Evolutionary conservation across 495 filamentous ascomycete species (phyloP), one percentile per base, ranked within the genome.

Genomic region (Cryomyces minteri): DNA sequence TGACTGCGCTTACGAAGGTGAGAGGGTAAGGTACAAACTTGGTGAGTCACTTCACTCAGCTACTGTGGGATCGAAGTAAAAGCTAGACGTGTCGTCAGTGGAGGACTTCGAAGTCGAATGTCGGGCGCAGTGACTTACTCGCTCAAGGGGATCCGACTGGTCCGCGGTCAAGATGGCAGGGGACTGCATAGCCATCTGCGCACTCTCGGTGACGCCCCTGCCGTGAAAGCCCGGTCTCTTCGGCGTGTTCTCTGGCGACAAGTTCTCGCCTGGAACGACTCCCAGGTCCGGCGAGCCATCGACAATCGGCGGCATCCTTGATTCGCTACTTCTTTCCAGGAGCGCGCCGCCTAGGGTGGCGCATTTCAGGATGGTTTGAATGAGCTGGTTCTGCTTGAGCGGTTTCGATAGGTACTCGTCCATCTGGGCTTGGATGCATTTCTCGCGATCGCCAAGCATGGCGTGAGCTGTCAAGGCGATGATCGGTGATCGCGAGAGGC

Each of bases 341-440:
- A 96, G 71, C 39, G 82, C 83, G 9, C 87, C 87, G 49, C 90
- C 88, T 30, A 96, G 76, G 4, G 88, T 95, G 32, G 65, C 62
- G 48, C 63, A 67, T 48, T 96, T 94, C 51, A 99, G 69, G 46
- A 99, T 99, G 5, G 90, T 95, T 61, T 99, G 92, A 62, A 96
- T 95, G 65, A 99, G 79, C 58, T 93, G 85, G 60, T 94, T 95
- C 59, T 94, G 88, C 62, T 95, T 93, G 46, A 99, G 71, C 34
- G 92, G 92, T 62, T 99, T 99, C 37, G 88, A 94, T 48, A 99
- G 69, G 58, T 99, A 99, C 59, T 99, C 92, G 43, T 96, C 92
- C 92, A 96, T 96, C 65, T 95, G 85, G 10, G 88, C 88, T 58
- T 92, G 83, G 48, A 99, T 88, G 56, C 92, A 99, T 68, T 92